Percentiles rank a stretch among this genome's conserved stretches.
phyloP scores from a whole-genome alignment of 2,329 filamentous ascomycete species.

The Phialophora verrucosa region DNA sequence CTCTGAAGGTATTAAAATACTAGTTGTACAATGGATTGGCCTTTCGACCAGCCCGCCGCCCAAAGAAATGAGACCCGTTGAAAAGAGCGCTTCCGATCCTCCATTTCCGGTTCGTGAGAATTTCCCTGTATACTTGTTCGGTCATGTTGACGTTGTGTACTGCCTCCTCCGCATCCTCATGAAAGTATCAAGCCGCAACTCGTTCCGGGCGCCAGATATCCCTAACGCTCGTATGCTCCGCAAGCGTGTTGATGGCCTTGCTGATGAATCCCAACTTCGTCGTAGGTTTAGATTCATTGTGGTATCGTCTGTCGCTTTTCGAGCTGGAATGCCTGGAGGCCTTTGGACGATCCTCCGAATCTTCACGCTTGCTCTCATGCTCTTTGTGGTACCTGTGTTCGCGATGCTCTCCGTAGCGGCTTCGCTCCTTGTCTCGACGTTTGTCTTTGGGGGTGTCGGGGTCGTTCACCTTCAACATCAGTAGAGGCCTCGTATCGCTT shows the following conservation, averaged over 20 bases:
- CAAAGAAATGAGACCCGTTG: constrained; percentile 22
- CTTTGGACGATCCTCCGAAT: constrained; percentile 15
- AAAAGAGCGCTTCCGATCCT: constrained; percentile 10
- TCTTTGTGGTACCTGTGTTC: constrained; percentile 22
- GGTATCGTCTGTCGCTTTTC: constrained; percentile 19
- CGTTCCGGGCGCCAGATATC: constrained; percentile 25
- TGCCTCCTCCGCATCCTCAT: not conserved
- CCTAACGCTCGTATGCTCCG: constrained; percentile 25
- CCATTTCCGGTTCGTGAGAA: constrained; percentile 12
- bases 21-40: constrained; percentile 25
- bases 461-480: constrained; percentile 43
- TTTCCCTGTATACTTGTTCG: not conserved
- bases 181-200: constrained; percentile 26
- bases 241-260: constrained; percentile 25
- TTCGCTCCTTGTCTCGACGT: constrained; percentile 18
- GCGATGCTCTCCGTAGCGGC: constrained; percentile 20
- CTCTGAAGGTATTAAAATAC: constrained; percentile 9
- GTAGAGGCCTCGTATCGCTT: constrained; percentile 49
- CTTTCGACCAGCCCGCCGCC: constrained; percentile 20
- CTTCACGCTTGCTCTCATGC: constrained; percentile 11
- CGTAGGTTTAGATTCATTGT: constrained; percentile 15
- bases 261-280: constrained; percentile 24
- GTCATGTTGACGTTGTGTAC: constrained; percentile 17
- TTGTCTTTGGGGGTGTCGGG: constrained; percentile 15
- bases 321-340: constrained; percentile 25